These are phyloP conservation scores for Orbilia brochopaga DNA, from an alignment of 2,329 filamentous ascomycete species.

Conservation along the genomic window DNA sequence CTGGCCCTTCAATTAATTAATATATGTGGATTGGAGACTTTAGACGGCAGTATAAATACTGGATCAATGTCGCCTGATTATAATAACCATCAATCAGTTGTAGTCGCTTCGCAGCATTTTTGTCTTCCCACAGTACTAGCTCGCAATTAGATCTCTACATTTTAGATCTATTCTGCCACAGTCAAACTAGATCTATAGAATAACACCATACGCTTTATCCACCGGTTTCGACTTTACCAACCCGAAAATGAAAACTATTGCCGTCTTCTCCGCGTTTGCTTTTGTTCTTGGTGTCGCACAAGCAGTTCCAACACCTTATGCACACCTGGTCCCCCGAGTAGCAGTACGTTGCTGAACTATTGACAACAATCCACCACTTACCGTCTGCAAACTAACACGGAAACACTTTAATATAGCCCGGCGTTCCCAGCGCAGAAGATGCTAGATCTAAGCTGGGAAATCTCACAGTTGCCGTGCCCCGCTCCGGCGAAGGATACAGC, in stretches of 20 bases:
- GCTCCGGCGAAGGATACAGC: slow-evolving; percentile 52
- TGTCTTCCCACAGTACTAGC: not conserved
- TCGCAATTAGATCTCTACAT: too few relatives aligned
- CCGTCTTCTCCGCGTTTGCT: slow-evolving; percentile 33
- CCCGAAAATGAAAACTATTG: slow-evolving; percentile 37
- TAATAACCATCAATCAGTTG: not conserved
- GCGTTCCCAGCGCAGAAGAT: slow-evolving; percentile 22
- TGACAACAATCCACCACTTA: not conserved
- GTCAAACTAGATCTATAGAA: too few relatives aligned
- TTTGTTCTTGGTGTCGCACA: slow-evolving; percentile 37
- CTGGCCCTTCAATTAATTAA: too few relatives aligned
- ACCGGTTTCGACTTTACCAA: slow-evolving; percentile 3
- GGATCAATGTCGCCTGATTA: not conserved
- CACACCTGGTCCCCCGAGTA: slow-evolving; percentile 14
- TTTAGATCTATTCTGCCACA: not conserved
- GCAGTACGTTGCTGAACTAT: slow-evolving; percentile 15
- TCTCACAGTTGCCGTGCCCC: slow-evolving; percentile 12
- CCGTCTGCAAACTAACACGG: not conserved
- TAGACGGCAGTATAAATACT: too few relatives aligned
- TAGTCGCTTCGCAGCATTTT: too few relatives aligned
- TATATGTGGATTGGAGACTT: too few relatives aligned
- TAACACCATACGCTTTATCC: too few relatives aligned
- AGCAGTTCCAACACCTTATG: slow-evolving; percentile 29
- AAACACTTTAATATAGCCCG: slow-evolving; percentile 17
- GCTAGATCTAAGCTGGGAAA: slow-evolving; percentile 24